Evolutionary conservation across 108 stramenopile species (phyloP).

Genomic region (Nitzschia sp.): DNA sequence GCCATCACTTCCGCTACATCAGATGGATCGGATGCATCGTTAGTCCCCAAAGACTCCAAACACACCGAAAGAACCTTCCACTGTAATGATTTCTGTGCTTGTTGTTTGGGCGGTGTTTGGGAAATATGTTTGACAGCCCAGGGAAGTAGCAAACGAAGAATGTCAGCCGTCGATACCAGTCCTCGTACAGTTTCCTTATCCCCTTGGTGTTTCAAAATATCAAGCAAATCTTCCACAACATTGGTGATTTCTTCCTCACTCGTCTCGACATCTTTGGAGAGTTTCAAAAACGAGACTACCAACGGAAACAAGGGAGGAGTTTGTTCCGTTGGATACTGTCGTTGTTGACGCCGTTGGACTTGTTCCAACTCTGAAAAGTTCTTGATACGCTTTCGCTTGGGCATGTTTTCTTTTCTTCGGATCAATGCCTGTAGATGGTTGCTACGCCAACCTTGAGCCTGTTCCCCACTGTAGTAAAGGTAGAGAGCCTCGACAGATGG

Average conservation of each 20-base stretch:
- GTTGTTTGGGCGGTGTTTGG: slow-evolving; percentile 3
- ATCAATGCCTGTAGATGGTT: too few relatives aligned
- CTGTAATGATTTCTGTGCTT: neutral
- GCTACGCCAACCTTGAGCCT: too few relatives aligned
- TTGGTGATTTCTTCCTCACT: too few relatives aligned
- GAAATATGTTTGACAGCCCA: slow-evolving; percentile 34
- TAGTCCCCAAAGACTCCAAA: neutral
- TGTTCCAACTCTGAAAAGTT: neutral
- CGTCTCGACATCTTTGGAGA: neutral
- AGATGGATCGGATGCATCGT: neutral
- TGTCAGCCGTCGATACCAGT: slow-evolving; percentile 17
- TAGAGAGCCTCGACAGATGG: too few relatives aligned
- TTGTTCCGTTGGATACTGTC: neutral
- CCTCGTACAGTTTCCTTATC: neutral
- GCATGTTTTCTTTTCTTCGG: too few relatives aligned
- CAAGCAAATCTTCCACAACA: neutral
- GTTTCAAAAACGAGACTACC: neutral
- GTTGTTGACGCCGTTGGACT: neutral
- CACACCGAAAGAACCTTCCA: slow-evolving; percentile 12
- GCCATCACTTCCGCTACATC: neutral
- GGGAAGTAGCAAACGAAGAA: slow-evolving; percentile 25
- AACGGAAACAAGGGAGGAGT: neutral
- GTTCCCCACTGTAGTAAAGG: too few relatives aligned
- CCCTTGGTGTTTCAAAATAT: neutral
- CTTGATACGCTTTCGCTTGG: too few relatives aligned